Evolutionary conservation across 225 moss, liverwort and hornwort genomes (phyloP).

Genomic region (Sphagnum contortum): DNA sequence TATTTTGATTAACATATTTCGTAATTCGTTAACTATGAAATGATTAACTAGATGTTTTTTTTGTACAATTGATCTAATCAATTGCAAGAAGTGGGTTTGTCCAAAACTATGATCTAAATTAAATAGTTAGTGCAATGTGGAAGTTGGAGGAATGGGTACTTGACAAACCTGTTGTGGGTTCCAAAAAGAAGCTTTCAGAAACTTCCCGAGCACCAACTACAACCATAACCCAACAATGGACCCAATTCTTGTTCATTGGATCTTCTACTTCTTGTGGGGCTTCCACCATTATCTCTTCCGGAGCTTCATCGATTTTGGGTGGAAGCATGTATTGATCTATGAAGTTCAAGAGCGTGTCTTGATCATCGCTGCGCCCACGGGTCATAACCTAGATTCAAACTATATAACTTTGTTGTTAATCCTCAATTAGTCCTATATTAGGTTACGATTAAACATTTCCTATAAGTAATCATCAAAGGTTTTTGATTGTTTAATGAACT

Average conservation of each 20-base stretch:
- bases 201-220: slow-evolving; percentile 51
- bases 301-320: neutral
- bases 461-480: too few species aligned
- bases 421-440: too few species aligned
- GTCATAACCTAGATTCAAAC: slow-evolving; percentile 25
- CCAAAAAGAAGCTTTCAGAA: slow-evolving; percentile 46
- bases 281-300: neutral
- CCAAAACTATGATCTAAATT: too few species aligned
- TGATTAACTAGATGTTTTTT: too few species aligned
- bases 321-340: slow-evolving; percentile 23
- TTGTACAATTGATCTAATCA: too few species aligned
- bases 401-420: neutral
- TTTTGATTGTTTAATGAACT: too few species aligned
- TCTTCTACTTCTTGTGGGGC: slow-evolving; percentile 1
- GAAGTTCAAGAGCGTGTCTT: slow-evolving; percentile 29
- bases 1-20: too few species aligned
- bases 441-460: too few species aligned
- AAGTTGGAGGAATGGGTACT: too few species aligned
- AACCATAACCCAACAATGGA: slow-evolving; percentile 63
- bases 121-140: too few species aligned
- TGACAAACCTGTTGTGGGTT: slow-evolving; percentile 49
- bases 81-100: too few species aligned
- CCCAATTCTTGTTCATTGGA: slow-evolving; percentile 18
- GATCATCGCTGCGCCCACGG: slow-evolving; percentile 24
- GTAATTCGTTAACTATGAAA: too few species aligned